Conservation (phyloP, 495 filamentous ascomycete species). For the Haplographium delicatum region DNA sequence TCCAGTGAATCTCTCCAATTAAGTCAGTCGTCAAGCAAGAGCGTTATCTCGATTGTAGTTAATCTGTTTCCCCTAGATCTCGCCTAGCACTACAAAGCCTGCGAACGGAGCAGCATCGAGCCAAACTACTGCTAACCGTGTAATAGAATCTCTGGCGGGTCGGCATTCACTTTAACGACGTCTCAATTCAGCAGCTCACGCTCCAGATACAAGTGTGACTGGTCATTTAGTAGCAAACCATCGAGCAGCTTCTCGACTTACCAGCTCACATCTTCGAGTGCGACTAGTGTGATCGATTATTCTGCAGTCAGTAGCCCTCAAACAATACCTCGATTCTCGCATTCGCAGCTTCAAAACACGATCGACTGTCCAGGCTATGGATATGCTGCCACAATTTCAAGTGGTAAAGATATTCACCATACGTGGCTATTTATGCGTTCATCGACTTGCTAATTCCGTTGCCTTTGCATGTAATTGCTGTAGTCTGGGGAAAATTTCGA, state of each 20-base stretch:
- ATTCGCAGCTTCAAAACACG: slow-evolving; percentile 6
- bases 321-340: slow-evolving; percentile 8
- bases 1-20: slow-evolving; percentile 14
- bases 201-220: slow-evolving; percentile 14
- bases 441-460: slow-evolving; percentile 16
- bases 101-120: slow-evolving; percentile 14
- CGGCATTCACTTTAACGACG: slow-evolving; percentile 13
- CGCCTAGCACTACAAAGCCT: slow-evolving; percentile 15
- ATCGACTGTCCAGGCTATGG: not conserved
- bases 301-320: slow-evolving; percentile 3
- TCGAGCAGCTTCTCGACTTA: slow-evolving; percentile 9
- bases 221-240: slow-evolving; percentile 8
- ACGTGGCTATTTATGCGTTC: slow-evolving; percentile 18
- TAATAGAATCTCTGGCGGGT: slow-evolving; percentile 18
- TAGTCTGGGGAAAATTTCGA: slow-evolving; percentile 24
- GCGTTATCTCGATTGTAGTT: slow-evolving; percentile 18
- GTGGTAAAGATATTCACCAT: slow-evolving; percentile 15
- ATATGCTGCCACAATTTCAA: slow-evolving; percentile 8
- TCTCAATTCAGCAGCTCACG: slow-evolving; percentile 18
- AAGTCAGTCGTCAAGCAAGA: slow-evolving; percentile 19
- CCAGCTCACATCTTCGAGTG: slow-evolving; percentile 7
- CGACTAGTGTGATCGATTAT: slow-evolving; percentile 5
- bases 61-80: slow-evolving; percentile 14
- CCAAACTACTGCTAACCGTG: slow-evolving; percentile 14
- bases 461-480: slow-evolving; percentile 20